A percentile compares a stretch with the other conserved stretches of the same genome.
These are phyloP conservation scores for Fallopia convolvulus DNA, from an alignment of 148 eudicot species.

Conservation along the genomic window DNA sequence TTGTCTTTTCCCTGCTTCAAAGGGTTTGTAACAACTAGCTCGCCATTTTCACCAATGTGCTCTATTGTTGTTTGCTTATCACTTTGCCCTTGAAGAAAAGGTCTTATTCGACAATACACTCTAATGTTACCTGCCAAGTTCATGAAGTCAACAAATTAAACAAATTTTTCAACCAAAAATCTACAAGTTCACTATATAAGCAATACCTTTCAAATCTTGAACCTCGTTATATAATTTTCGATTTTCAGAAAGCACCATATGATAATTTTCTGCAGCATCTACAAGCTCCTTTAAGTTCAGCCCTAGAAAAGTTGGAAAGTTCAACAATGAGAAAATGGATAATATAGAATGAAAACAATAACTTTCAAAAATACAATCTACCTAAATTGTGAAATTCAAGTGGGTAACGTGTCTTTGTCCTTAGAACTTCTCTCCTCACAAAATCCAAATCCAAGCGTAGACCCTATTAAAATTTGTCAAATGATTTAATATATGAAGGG, in stretches of 20 bases:
- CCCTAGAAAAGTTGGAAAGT: slow-evolving; percentile 34
- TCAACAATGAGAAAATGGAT: slow-evolving; percentile 10
- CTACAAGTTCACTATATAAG: neutral
- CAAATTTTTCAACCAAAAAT: neutral
- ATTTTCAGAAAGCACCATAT: slow-evolving; percentile 76
- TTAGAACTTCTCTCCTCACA: slow-evolving; percentile 54
- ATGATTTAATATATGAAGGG: neutral
- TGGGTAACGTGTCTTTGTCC: slow-evolving; percentile 42
- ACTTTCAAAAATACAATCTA: slow-evolving; percentile 17
- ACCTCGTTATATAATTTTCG: slow-evolving; percentile 86
- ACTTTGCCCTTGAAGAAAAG: slow-evolving; percentile 80
- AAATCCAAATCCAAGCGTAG: slow-evolving; percentile 50
- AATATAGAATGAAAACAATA: slow-evolving; percentile 10
- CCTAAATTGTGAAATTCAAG: slow-evolving; percentile 69
- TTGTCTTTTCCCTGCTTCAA: slow-evolving; percentile 69
- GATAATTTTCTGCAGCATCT: slow-evolving; percentile 83
- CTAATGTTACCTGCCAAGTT: slow-evolving; percentile 74
- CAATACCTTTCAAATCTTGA: slow-evolving; percentile 90
- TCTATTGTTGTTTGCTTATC: slow-evolving; percentile 69
- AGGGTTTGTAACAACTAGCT: slow-evolving; percentile 65
- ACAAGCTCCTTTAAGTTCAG: slow-evolving; percentile 59
- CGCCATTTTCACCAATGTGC: slow-evolving; percentile 83
- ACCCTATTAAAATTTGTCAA: slow-evolving; percentile 28
- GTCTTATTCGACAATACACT: slow-evolving; percentile 87
- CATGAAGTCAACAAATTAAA: slow-evolving; percentile 10